Percentiles rank a stretch among this genome's conserved stretches.
Conservation (phyloP, 345 rosid genomes). For the Mercurialis annua region DNA sequence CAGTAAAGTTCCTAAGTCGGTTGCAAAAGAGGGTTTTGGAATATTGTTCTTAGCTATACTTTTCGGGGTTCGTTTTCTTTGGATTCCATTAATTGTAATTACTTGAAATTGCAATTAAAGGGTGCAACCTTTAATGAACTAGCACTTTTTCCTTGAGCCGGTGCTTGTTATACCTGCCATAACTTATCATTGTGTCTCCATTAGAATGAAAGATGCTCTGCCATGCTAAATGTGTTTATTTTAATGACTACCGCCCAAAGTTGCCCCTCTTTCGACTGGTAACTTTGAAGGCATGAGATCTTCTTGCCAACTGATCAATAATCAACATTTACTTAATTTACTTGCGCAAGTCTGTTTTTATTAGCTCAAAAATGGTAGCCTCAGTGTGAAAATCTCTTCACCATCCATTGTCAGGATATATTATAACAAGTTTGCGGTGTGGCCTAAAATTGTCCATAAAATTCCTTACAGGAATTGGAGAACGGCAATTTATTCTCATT, state of each 20-base stretch:
- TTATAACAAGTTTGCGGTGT: neutral
- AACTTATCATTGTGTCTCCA: slow-evolving; percentile 9
- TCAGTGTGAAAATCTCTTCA: neutral
- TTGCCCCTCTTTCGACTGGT: neutral
- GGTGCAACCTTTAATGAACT: no score
- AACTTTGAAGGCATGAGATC: neutral
- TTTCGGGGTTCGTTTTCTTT: neutral
- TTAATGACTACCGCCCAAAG: neutral
- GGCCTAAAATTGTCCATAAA: neutral
- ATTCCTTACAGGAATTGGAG: neutral
- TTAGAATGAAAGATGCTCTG: neutral
- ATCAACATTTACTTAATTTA: neutral
- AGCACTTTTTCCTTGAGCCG: neutral
- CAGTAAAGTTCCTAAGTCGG: neutral
- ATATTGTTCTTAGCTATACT: neutral
- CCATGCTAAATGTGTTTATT: neutral
- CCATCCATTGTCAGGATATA: neutral
- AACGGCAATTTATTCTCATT: slow-evolving; percentile 2
- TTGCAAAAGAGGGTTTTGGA: neutral
- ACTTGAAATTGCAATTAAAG: neutral
- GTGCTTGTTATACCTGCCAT: neutral
- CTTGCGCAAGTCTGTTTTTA: neutral
- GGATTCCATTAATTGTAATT: no score
- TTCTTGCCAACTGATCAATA: neutral
- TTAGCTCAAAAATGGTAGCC: neutral